Evolutionary conservation across 805 yeast species (phyloP).

Genomic region (Candida quercuum): DNA sequence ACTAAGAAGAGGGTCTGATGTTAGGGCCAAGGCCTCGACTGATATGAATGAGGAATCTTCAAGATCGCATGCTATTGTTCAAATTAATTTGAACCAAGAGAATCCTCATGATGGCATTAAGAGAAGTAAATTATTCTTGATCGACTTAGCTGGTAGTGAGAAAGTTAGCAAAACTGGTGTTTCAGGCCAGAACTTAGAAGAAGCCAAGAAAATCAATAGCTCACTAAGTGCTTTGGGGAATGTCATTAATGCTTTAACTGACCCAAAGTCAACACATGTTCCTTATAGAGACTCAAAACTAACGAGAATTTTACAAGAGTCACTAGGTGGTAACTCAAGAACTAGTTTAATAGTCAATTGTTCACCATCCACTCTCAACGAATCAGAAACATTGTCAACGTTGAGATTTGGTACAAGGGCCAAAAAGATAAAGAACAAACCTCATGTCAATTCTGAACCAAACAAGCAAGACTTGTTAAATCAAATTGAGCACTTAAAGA

Average conservation of each 20-base stretch:
- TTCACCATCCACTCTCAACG: constrained; percentile 55
- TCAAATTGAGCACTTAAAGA: constrained; percentile 17
- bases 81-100: constrained; percentile 61
- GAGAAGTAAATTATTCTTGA: constrained; percentile 62
- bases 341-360: constrained; percentile 72
- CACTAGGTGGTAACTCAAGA: constrained; percentile 78
- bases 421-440: constrained; percentile 57
- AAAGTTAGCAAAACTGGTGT: constrained; percentile 76
- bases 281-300: constrained; percentile 78
- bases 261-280: constrained; percentile 55
- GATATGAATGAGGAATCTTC: constrained; percentile 70
- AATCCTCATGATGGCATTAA: constrained; percentile 52
- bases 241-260: constrained; percentile 76
- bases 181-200: constrained; percentile 67
- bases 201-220: constrained; percentile 77
- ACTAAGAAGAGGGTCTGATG: constrained; percentile 51
- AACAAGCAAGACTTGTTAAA: constrained; percentile 17
- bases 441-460: constrained; percentile 45
- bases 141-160: constrained; percentile 87
- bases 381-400: constrained; percentile 63
- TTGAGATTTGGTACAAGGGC: constrained; percentile 73
- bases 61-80: constrained; percentile 77
- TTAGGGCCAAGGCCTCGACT: constrained; percentile 56
- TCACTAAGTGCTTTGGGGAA: constrained; percentile 75
- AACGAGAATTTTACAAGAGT: constrained; percentile 72